Conservation (phyloP, 2,329 filamentous ascomycete species). For the Pseudonectria foliicola region DNA sequence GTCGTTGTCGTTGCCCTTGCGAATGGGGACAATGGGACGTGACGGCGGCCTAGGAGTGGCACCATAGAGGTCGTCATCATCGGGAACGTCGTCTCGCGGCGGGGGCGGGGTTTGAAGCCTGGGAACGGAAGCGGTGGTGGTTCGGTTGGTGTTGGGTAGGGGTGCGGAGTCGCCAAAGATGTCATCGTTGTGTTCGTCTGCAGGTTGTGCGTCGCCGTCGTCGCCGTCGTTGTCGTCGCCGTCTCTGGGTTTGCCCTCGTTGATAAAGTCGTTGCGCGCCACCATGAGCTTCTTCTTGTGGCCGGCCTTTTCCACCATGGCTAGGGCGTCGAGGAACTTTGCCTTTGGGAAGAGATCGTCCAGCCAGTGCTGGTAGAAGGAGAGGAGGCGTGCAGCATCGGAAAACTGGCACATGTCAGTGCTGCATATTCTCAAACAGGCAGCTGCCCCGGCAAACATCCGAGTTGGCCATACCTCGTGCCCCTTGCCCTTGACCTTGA, state of each 20-base stretch:
- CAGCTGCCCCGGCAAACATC: no score
- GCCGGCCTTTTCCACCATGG: conserved; percentile 88
- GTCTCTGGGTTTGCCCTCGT: conserved; percentile 57
- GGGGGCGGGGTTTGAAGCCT: conserved; percentile 22
- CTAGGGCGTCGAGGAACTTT: conserved; percentile 81
- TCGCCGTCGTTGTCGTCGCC: conserved; percentile 28
- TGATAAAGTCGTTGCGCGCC: conserved; percentile 75
- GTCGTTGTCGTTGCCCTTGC: no score
- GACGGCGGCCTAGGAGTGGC: conserved; percentile 40
- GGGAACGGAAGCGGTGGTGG: conserved; percentile 33
- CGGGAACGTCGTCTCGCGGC: conserved; percentile 22
- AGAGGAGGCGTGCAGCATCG: conserved; percentile 73
- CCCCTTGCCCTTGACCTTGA: conserved; percentile 86
- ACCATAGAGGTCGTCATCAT: conserved; percentile 48
- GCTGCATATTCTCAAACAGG: no score
- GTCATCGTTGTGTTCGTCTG: conserved; percentile 11
- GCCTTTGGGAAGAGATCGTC: conserved; percentile 94
- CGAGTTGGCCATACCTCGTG: conserved; percentile 77
- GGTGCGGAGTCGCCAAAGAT: conserved; percentile 23
- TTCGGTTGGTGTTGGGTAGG: conserved; percentile 5
- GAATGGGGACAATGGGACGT: conserved; percentile 14
- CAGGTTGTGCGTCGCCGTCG: conserved; percentile 15
- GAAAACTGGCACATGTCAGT: conserved; percentile 53
- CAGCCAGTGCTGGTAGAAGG: conserved; percentile 93
- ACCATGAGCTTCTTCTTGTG: conserved; percentile 73